Evolutionary conservation across 1,284 basidiomycete genomes (phyloP).

Genomic region (Vanrija humicola): DNA sequence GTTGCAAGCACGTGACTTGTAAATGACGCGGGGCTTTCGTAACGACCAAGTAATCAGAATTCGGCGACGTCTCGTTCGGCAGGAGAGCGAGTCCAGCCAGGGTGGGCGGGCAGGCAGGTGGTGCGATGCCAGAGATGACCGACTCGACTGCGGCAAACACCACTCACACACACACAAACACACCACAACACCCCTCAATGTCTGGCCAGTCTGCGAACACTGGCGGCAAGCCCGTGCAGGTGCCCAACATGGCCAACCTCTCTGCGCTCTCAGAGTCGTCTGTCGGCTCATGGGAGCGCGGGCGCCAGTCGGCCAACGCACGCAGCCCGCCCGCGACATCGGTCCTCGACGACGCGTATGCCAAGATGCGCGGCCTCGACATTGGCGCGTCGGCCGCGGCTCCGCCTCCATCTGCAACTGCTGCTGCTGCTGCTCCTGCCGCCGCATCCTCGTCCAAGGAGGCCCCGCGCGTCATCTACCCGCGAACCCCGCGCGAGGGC

Average conservation of each 20-base stretch:
- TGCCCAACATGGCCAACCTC: constrained; percentile 34
- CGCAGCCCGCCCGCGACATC: constrained; percentile 34
- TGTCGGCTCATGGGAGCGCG: constrained; percentile 47
- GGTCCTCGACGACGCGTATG: constrained; percentile 14
- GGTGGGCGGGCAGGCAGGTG: too few relatives aligned
- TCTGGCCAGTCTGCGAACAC: constrained; percentile 1
- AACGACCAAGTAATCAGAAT: too few relatives aligned
- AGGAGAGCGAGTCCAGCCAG: neutral
- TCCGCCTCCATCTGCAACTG: neutral
- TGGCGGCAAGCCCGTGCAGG: constrained; percentile 18
- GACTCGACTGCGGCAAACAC: too few relatives aligned
- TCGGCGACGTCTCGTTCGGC: too few relatives aligned
- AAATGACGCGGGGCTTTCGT: too few relatives aligned
- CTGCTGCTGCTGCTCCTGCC: neutral
- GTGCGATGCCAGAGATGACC: too few relatives aligned
- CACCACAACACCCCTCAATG: constrained; percentile 1
- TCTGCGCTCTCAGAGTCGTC: constrained; percentile 42
- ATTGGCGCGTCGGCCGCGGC: neutral
- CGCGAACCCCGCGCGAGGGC: constrained; percentile 56
- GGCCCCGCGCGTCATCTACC: constrained; percentile 8
- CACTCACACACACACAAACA: neutral
- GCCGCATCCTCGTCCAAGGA: neutral
- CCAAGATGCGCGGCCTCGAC: constrained; percentile 5
- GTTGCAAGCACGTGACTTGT: too few relatives aligned
- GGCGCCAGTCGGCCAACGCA: constrained; percentile 33